Evolutionary conservation across 2,329 filamentous ascomycete genomes (phyloP).

Genomic region (Fusarium albosuccineum): DNA sequence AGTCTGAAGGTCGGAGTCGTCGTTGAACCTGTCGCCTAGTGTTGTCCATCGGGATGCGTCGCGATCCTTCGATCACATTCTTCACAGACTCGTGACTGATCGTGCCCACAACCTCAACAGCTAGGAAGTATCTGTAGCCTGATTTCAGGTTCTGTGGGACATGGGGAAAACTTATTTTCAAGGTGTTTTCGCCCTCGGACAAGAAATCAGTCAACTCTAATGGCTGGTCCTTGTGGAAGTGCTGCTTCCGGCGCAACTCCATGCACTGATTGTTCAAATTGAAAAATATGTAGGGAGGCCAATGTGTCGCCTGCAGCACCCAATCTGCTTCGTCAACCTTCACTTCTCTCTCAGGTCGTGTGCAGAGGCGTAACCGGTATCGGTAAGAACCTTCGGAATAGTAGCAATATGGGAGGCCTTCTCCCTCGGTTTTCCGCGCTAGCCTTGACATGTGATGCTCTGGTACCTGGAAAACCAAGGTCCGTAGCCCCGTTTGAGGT

Average conservation of each 20-base stretch:
- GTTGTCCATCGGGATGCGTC: slow-evolving; percentile 58
- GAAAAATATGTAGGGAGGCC: slow-evolving; percentile 79
- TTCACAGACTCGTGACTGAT: slow-evolving; percentile 61
- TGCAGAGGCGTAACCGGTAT: slow-evolving; percentile 78
- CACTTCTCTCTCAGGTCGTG: slow-evolving; percentile 27
- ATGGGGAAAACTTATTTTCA: slow-evolving; percentile 65
- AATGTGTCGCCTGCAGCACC: slow-evolving; percentile 73
- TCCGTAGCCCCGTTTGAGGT: slow-evolving; percentile 55
- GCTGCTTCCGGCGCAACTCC: slow-evolving; percentile 72
- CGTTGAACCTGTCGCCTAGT: slow-evolving; percentile 70
- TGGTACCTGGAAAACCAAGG: slow-evolving; percentile 62
- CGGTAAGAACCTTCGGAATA: slow-evolving; percentile 67
- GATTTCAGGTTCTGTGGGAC: slow-evolving; percentile 44
- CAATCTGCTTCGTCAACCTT: slow-evolving; percentile 65
- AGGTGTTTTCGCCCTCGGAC: slow-evolving; percentile 68
- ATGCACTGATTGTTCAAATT: slow-evolving; percentile 73
- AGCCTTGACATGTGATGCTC: slow-evolving; percentile 53
- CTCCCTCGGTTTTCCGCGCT: slow-evolving; percentile 45
- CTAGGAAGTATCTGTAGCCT: slow-evolving; percentile 66
- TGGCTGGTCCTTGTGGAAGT: slow-evolving; percentile 81
- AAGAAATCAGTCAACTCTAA: slow-evolving; percentile 78
- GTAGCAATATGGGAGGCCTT: slow-evolving; percentile 53
- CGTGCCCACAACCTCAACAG: slow-evolving; percentile 77
- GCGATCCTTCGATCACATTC: slow-evolving; percentile 52
- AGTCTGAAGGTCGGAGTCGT: slow-evolving; percentile 53